phyloP scores from a whole-genome alignment of 176 grass and related monocot species.

The Echinochloa phyllopogon region DNA sequence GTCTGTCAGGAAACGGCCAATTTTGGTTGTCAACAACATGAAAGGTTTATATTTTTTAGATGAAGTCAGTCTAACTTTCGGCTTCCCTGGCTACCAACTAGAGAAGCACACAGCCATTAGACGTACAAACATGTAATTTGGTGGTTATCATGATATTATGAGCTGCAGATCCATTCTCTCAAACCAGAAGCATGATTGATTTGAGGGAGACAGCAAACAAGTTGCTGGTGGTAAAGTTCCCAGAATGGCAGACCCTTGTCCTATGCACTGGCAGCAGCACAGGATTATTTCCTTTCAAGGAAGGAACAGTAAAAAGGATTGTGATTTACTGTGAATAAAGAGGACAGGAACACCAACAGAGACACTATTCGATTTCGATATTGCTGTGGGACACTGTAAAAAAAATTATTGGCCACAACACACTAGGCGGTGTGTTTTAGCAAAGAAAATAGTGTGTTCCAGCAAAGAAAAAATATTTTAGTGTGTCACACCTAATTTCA shows the following conservation, averaged over 20 bases:
- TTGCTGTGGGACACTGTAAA: too few relatives aligned
- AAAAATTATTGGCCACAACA: too few relatives aligned
- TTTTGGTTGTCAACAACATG: too few relatives aligned
- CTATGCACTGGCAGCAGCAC: not conserved
- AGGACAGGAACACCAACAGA: constrained; percentile 9
- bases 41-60: not conserved
- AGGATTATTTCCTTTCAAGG: constrained; percentile 1
- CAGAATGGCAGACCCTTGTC: not conserved
- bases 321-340: not conserved
- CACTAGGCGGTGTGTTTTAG: too few relatives aligned
- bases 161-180: not conserved
- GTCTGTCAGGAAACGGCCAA: too few relatives aligned
- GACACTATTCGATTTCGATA: too few relatives aligned
- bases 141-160: not conserved
- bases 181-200: constrained; percentile 11
- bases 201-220: constrained; percentile 11
- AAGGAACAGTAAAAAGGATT: constrained; percentile 9
- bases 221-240: not conserved
- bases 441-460: too few relatives aligned
- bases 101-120: not conserved
- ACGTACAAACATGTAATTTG: not conserved
- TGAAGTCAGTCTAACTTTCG: not conserved
- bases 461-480: too few relatives aligned
- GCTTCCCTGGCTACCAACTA: not conserved
- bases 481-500: too few relatives aligned